Conservation (phyloP, 31 red algal genomes). For the Endocladia muricata region DNA sequence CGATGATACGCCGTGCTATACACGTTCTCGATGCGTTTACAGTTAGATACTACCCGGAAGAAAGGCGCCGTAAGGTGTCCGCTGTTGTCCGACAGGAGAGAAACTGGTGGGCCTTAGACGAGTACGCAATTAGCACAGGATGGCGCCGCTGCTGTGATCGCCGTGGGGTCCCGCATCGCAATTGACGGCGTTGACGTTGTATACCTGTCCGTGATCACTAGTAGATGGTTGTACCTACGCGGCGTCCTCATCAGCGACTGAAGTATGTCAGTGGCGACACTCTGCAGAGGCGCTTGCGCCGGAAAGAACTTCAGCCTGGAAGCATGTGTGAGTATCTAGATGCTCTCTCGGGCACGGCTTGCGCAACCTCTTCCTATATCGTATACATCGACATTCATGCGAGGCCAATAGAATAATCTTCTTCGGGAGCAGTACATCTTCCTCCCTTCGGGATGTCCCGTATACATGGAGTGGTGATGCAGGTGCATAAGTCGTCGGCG, state of each 20-base stretch:
- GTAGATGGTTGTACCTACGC: slow-evolving; percentile 3
- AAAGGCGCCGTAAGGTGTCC: neutral
- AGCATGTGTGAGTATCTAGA: neutral
- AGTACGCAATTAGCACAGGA: slow-evolving; percentile 19
- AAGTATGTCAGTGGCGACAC: slow-evolving; percentile 12
- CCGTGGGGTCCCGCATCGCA: neutral
- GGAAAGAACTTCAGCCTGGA: neutral
- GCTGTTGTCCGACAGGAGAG: slow-evolving; percentile 21
- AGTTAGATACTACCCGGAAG: neutral
- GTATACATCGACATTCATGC: neutral
- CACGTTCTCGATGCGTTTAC: neutral
- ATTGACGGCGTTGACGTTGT: slow-evolving; percentile 1
- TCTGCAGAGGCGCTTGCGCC: neutral
- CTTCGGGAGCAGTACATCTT: neutral
- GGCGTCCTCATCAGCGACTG: neutral
- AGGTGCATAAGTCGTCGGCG: neutral
- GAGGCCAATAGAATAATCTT: neutral
- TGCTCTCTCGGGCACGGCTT: neutral
- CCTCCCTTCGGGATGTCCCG: neutral
- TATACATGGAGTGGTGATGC: neutral
- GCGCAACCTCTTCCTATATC: neutral
- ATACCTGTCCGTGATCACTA: slow-evolving; percentile 23
- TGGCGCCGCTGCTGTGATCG: neutral
- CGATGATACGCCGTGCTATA: slow-evolving; percentile 9
- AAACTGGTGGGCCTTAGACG: neutral